These are phyloP conservation scores for Entomophthora muscae DNA, from an alignment of 371 early-diverging fungal genomes.

Conservation along the genomic window DNA sequence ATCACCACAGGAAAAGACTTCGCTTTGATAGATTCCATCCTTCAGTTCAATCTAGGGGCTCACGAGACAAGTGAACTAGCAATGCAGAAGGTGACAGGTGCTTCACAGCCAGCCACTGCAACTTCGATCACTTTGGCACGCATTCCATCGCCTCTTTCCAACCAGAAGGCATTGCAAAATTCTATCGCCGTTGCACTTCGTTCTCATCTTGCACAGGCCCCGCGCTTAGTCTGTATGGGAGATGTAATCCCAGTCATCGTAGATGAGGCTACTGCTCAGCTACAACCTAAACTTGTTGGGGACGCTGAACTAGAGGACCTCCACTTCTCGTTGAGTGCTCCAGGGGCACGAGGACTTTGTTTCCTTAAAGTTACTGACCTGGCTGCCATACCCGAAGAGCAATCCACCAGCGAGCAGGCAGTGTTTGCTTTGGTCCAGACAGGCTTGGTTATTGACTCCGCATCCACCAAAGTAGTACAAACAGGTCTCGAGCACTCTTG, in stretches of 20 bases:
- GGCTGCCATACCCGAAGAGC: slow-evolving; percentile 14
- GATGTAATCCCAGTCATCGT: slow-evolving; percentile 52
- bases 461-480: slow-evolving; percentile 39
- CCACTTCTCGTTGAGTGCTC: slow-evolving; percentile 15
- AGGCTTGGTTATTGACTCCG: slow-evolving; percentile 24
- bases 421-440: slow-evolving; percentile 7
- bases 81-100: neutral
- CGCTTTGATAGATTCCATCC: neutral
- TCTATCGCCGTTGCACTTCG: slow-evolving; percentile 26
- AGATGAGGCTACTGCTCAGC: slow-evolving; percentile 26
- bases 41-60: neutral
- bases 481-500: slow-evolving; percentile 42
- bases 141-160: neutral
- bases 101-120: neutral
- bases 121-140: neutral
- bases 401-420: slow-evolving; percentile 13
- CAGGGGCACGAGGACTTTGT: slow-evolving; percentile 12
- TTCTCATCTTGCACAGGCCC: slow-evolving; percentile 43
- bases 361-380: slow-evolving; percentile 9
- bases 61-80: neutral
- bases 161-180: neutral
- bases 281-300: slow-evolving; percentile 15
- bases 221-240: slow-evolving; percentile 47
- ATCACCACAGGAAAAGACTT: neutral
- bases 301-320: slow-evolving; percentile 16